Evolutionary conservation across 208 protist genomes (phyloP), one percentile per base, ranked within the genome.

Genomic region (Kentomonas sorsogonicus): DNA sequence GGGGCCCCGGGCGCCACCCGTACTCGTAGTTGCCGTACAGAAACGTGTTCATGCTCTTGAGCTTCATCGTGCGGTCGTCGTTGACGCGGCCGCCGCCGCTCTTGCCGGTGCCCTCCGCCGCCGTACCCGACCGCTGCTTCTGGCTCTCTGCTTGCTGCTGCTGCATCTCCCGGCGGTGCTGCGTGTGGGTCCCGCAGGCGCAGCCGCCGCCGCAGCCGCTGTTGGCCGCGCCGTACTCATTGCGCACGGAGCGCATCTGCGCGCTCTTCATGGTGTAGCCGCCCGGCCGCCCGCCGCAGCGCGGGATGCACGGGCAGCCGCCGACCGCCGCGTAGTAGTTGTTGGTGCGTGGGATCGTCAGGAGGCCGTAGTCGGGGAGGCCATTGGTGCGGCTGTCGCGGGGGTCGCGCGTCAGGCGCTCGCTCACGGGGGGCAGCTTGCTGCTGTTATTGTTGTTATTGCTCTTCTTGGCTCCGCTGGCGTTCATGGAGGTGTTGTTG

Each of bases 301-400:
- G 83, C 7, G 83, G 83, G 43, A 90, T 74, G 66, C 83, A 90
- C 10, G 83, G 83, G 52, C 83, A 90, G 44, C 83, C 83, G 30
- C 79, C 79, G 7, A 68, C 74, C 1, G 74, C 67, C 15, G 58
- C 57, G 71, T 90, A 90, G 65, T 86, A 90, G 66, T 90, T 90
- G 70, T 90, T 90, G 2, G 83, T 90, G 39, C 79, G 71, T 2
- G 83, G 83, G 26, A 80, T 78, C 20, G 74, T 51, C 54, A 90
- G 74, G 5, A 83, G 54, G 20, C 83, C 84, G 68, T 90, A 90
- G 60, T 90, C 60, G 1, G 83, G 83, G 20, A 90, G 62, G 25
- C 52, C 59, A 18, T 73, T 41, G 1, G 72, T 54, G 57, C 85
- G 83, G 66, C 79, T 85, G 53, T 66, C 52, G 54, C 79, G 85